Evolutionary conservation across 169 alveolate species (phyloP).

Genomic region (Plasmodium blacklocki): DNA sequence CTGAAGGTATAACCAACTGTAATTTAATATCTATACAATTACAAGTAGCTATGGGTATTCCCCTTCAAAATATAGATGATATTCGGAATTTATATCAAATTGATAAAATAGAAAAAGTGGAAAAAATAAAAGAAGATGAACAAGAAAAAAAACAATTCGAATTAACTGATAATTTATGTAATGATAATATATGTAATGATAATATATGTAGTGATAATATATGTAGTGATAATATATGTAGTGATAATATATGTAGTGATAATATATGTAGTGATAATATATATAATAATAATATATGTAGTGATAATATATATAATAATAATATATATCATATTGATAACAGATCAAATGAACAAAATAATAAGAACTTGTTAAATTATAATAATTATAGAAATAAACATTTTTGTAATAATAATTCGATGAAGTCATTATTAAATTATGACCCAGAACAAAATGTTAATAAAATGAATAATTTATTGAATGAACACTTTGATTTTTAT

Average conservation of each 20-base stretch:
- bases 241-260: not conserved
- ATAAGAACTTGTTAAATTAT: not conserved
- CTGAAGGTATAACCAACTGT: constrained; percentile 93
- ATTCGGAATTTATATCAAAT: constrained; percentile 79
- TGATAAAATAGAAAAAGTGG: constrained; percentile 27
- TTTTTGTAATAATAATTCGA: too few species aligned
- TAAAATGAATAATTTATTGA: constrained; percentile 5
- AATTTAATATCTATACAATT: constrained; percentile 89
- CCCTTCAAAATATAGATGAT: constrained; percentile 87
- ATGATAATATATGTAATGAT: not conserved
- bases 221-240: not conserved
- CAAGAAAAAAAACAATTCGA: not conserved
- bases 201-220: not conserved
- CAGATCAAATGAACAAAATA: not conserved
- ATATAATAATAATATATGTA: too few species aligned
- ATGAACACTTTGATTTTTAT: constrained; percentile 76
- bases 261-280: not conserved
- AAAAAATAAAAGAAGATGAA: constrained; percentile 35
- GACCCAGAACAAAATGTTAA: too few species aligned
- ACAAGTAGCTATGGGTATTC: constrained; percentile 90
- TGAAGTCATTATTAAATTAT: too few species aligned
- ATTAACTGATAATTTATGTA: not conserved
- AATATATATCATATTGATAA: not conserved
- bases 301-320: too few species aligned
- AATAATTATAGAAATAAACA: too few species aligned